Evolutionary conservation across 352 stramenopile genomes (phyloP).

Genomic region (Globisporangium paddicum): DNA sequence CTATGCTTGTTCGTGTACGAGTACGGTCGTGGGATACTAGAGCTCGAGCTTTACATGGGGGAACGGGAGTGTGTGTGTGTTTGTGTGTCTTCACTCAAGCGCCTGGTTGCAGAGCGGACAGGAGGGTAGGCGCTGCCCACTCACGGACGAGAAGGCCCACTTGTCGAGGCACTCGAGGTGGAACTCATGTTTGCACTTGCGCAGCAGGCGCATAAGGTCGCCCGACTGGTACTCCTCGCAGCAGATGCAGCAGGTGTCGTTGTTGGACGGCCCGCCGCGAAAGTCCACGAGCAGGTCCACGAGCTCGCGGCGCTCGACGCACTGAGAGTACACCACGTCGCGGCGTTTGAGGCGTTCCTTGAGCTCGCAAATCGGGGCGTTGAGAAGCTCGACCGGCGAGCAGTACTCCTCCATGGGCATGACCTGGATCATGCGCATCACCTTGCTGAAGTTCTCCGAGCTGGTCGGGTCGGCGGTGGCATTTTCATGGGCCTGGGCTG

Average conservation of each 20-base stretch:
- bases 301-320: constrained; percentile 68
- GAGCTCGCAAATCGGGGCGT: constrained; percentile 54
- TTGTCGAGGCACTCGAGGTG: constrained; percentile 88
- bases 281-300: constrained; percentile 69
- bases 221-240: constrained; percentile 80
- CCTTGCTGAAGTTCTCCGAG: constrained; percentile 63
- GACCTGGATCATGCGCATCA: constrained; percentile 72
- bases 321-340: constrained; percentile 49
- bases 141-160: constrained; percentile 80
- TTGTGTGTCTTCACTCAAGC: too few species aligned
- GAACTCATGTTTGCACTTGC: constrained; percentile 86
- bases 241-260: constrained; percentile 87
- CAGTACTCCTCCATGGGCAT: constrained; percentile 83
- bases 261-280: constrained; percentile 72
- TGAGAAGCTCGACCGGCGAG: constrained; percentile 45
- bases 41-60: background rate
- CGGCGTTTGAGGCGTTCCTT: constrained; percentile 71
- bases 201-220: constrained; percentile 71
- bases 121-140: constrained; percentile 54
- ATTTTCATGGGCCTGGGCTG: constrained; percentile 29
- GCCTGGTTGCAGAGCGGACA: constrained; percentile 83
- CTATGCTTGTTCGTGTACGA: background rate
- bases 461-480: constrained; percentile 13
- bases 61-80: background rate
- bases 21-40: background rate